Conservation (phyloP, 2,329 filamentous ascomycete species). For the Scleromitrula shiraiana region DNA sequence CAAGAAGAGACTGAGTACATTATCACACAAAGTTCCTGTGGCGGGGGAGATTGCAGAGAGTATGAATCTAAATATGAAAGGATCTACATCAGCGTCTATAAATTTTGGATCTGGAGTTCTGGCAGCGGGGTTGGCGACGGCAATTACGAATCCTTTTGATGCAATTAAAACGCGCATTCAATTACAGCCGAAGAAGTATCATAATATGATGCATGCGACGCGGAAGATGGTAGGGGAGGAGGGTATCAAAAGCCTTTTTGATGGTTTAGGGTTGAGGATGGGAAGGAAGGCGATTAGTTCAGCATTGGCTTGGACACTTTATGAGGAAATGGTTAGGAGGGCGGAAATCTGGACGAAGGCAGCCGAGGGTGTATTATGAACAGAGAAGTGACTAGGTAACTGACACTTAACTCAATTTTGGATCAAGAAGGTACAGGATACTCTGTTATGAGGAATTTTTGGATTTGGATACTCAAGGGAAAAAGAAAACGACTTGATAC, state of each 20-base stretch:
- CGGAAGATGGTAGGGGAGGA: constrained; percentile 75
- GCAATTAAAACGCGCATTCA: constrained; percentile 93
- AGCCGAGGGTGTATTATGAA: not conserved
- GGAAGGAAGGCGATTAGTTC: constrained; percentile 86
- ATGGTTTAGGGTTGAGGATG: constrained; percentile 80
- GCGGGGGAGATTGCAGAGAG: constrained; percentile 14
- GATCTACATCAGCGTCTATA: constrained; percentile 51
- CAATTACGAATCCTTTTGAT: constrained; percentile 92
- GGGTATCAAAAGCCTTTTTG: constrained; percentile 71
- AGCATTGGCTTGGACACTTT: constrained; percentile 94
- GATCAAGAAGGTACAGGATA: not conserved
- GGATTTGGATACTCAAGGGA: no score
- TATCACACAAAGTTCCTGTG: constrained; percentile 21
- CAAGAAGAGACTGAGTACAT: constrained; percentile 50
- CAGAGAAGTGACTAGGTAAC: no score
- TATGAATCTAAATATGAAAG: constrained; percentile 18
- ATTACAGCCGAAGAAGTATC: constrained; percentile 74
- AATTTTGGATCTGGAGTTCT: constrained; percentile 80
- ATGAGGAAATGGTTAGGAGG: constrained; percentile 82
- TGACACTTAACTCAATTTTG: not conserved
- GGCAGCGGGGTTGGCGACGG: constrained; percentile 75
- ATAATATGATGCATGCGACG: constrained; percentile 72
- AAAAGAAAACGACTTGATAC: no score
- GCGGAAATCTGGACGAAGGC: constrained; percentile 36
- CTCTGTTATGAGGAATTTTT: no score